Percentiles rank a stretch among this genome's conserved stretches.
Evolutionary conservation across 495 filamentous ascomycete genomes (phyloP).

Genomic region (Aeminium ludgeri): DNA sequence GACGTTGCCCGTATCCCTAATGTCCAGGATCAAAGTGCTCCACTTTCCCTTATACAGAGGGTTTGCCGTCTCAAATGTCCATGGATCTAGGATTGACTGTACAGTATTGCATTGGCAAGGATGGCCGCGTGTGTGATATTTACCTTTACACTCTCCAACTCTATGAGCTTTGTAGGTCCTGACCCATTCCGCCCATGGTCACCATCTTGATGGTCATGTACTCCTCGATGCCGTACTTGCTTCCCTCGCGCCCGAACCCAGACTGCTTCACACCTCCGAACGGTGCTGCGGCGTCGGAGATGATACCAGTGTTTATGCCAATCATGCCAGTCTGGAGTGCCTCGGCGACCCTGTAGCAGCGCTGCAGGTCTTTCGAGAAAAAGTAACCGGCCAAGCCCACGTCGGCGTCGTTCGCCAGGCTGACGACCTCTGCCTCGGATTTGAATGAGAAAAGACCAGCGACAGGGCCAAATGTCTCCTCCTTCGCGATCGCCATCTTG

Average conservation of each 20-base stretch:
- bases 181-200: conserved; percentile 15
- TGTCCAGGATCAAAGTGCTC: too few species aligned
- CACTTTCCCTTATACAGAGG: too few species aligned
- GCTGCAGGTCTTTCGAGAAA: conserved; percentile 31
- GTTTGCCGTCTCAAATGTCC: too few species aligned
- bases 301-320: conserved; percentile 32
- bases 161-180: conserved; percentile 12
- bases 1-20: too few species aligned
- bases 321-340: conserved; percentile 37
- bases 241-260: conserved; percentile 85
- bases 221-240: conserved; percentile 79
- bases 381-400: conserved; percentile 36
- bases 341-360: conserved; percentile 33
- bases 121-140: too few species aligned
- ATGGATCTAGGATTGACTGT: too few species aligned
- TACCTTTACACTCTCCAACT: too few species aligned
- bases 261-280: conserved; percentile 92
- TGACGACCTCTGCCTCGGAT: conserved; percentile 34
- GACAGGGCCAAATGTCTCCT: conserved; percentile 45
- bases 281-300: conserved; percentile 28
- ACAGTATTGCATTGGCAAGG: too few species aligned
- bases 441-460: conserved; percentile 34
- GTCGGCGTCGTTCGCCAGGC: conserved; percentile 31
- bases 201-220: conserved; percentile 72
- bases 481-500: conserved; percentile 34